Base-by-base conservation (phyloP, 768 basidiomycete genomes). In the Suillus placidus region DNA sequence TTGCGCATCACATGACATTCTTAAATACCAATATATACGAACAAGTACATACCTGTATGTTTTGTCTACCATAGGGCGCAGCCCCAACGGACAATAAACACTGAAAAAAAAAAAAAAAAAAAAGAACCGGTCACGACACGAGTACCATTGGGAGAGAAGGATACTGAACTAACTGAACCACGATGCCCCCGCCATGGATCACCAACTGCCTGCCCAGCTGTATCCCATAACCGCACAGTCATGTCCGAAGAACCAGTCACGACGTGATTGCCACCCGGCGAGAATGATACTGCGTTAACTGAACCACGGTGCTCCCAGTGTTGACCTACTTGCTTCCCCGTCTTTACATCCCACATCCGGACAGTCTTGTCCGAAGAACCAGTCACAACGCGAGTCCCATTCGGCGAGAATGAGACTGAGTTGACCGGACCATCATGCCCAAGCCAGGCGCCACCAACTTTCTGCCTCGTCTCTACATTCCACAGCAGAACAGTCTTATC, bases 201-300 rank as follows among this genome's bases (percentile, higher is more conserved):
- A 57, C 60, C 58, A 18, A 62, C 47, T 34, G 18, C 62, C 47
- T 62, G 14, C 26, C 68, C 68, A 20, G 54, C 61, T n/a, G 52
- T 62, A 61, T 71, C 47, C 75, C 73, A 77, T 2, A 76, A 18
- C 9, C 56, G 67, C 12, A 76, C 65, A 4, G 70, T 71, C 0
- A 5, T 0, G 7, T 74, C 72, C 1, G 16, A 2, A 54, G 70
- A 62, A 10, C 66, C 69, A 62, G 74, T 73, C 12, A n/a, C 66
- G 65, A 62, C 34, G 4, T 18, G 45, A n/a, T 26, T 62, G 3
- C 47, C 61, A 37, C 35, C 14, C 1, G 61, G 45, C 34, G 61
- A 62, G 61, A 62, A 62, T 56, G 61, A 62, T 13, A 62, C 47
- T 16, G 61, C 35, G n/a, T 35, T 38, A 2, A 62, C 47, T 7